These are phyloP conservation scores for Sporisorium scitamineum DNA, from an alignment of 1,284 basidiomycete genomes.

Conservation along the genomic window DNA sequence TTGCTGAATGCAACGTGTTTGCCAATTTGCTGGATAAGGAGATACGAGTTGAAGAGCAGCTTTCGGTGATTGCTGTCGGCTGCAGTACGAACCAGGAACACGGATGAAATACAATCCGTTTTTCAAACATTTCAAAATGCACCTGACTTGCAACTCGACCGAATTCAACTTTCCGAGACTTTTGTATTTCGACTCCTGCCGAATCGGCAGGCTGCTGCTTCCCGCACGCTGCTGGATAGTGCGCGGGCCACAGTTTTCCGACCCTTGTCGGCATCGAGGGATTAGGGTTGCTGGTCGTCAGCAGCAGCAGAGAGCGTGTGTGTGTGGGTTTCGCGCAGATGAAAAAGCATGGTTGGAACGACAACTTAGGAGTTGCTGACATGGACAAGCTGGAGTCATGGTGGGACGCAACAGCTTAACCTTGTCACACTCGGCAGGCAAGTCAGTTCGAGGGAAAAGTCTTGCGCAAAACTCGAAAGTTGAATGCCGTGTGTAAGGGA, in stretches of 20 bases:
- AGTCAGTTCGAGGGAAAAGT: too few relatives aligned
- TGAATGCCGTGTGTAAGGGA: too few relatives aligned
- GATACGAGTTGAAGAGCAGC: too few relatives aligned
- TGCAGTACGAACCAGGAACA: background rate
- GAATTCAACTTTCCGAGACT: background rate
- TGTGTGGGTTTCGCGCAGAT: background rate
- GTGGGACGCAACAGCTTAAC: background rate
- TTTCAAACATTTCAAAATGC: background rate
- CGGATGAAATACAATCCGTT: background rate
- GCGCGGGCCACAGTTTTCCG: background rate
- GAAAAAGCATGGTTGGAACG: background rate
- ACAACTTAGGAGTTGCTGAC: background rate
- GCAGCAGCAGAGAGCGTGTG: background rate
- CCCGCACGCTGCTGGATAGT: background rate
- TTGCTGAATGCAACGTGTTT: too few relatives aligned
- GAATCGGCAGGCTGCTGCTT: background rate
- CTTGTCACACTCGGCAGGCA: too few relatives aligned
- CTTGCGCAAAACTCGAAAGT: too few relatives aligned
- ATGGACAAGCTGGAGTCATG: background rate
- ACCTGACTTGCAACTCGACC: background rate
- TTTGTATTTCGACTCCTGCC: background rate
- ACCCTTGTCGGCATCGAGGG: constrained; percentile 4
- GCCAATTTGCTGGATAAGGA: too few relatives aligned
- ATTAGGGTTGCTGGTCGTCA: background rate
- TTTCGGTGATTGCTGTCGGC: too few relatives aligned